Evolutionary conservation across 176 grass and related monocot genomes (phyloP), one percentile per base, ranked within the genome.

Genomic region (Triticum turgidum): DNA sequence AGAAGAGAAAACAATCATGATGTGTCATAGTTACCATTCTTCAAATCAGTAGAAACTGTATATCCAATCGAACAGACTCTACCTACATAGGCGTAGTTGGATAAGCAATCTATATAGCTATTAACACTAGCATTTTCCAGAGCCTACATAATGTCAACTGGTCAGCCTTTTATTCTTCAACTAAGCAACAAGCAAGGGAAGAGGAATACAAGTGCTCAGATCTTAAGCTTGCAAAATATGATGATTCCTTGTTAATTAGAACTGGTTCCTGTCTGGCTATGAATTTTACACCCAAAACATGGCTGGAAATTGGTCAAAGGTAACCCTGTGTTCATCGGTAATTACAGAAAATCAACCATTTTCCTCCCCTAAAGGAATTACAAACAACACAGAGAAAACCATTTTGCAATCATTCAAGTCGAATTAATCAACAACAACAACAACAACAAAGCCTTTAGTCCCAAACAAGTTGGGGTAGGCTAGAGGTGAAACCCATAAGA

Each of bases 281-380:
- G 15, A 59, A 51, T 44, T 69, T 76, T 32, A 56, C 6, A 33
- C 27, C 27, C 15, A 49, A 61, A 74, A 61, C 69, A 65, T 41
- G 41, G 69, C 39, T n/a, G 54, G 11, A 83, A 79, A 66, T 18
- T 33, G 17, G 20, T 84, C 29, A 20, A 72, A 76, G 66, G 29
- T 64, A 61, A 62, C 42, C 44, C 10, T 4, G 9, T 39, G 29
- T 9, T 18, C 58, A 87, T 64, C 5, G 25, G 69, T 37, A 74
- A 74, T 65, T 20, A 47, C 52, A 35, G 62, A 35, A 64, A 71
- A 80, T 80, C 17, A 20, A 86, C 20, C 35, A 79, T 63, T 86
- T 63, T 37, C 27, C 67, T 64, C 63, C 7, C 44, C 35, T 8
- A 27, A 33, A 73, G 32, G 25, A 21, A 49, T 54, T 24, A 80